Percentiles rank a stretch among this genome's conserved stretches.
These are phyloP conservation scores for Danielozyma ontarioensis DNA, from an alignment of 805 yeast species.

Conservation along the genomic window DNA sequence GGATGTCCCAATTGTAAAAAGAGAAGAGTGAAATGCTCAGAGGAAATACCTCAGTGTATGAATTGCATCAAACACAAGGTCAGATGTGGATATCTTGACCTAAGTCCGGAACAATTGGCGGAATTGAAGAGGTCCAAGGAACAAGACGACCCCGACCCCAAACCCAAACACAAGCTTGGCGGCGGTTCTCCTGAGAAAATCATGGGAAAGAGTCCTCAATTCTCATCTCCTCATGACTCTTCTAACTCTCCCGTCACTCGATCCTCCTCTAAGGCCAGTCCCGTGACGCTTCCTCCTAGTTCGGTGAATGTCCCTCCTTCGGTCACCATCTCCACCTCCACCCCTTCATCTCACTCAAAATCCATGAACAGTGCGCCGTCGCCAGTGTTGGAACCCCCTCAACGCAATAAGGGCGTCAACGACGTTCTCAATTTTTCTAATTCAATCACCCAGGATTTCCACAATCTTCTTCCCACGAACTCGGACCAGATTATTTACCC, in stretches of 20 bases:
- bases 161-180: not conserved
- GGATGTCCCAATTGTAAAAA: slow-evolving; percentile 15
- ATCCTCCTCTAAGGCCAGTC: not conserved
- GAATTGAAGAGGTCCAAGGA: slow-evolving; percentile 18
- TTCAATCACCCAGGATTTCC: slow-evolving; percentile 23
- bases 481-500: slow-evolving; percentile 32
- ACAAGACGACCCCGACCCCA: slow-evolving; percentile 3
- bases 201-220: not conserved
- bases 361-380: too few species aligned
- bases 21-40: slow-evolving; percentile 18
- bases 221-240: not conserved
- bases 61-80: slow-evolving; percentile 38
- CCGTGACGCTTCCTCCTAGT: too few species aligned
- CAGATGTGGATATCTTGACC: slow-evolving; percentile 35
- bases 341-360: too few species aligned
- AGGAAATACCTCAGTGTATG: slow-evolving; percentile 33
- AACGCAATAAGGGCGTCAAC: slow-evolving; percentile 8
- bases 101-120: slow-evolving; percentile 24
- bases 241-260: not conserved
- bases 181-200: not conserved
- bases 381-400: too few species aligned
- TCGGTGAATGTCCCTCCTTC: not conserved
- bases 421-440: slow-evolving; percentile 10
- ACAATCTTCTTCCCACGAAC: slow-evolving; percentile 23
- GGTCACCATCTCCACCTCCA: too few species aligned